Conservation (phyloP, 106 monocot genomes). For the Dendrobium officinale region DNA sequence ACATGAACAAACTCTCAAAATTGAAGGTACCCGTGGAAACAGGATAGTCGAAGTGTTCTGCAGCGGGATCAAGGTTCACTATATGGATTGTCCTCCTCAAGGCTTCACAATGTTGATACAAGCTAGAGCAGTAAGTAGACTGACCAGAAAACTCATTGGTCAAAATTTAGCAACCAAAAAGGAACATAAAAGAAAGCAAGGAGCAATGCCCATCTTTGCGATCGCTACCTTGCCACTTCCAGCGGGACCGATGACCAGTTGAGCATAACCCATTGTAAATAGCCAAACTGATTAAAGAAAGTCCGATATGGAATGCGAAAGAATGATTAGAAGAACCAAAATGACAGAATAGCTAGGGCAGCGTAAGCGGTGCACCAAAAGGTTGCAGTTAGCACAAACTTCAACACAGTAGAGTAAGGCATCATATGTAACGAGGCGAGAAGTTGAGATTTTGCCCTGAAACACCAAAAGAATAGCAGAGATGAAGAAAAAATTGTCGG, state of each 20-base stretch:
- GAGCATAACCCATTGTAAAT: constrained; percentile 71
- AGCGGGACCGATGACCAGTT: constrained; percentile 93
- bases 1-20: neutral
- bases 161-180: neutral
- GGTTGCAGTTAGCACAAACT: constrained; percentile 22
- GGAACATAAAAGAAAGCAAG: neutral
- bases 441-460: neutral
- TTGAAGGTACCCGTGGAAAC: constrained; percentile 53
- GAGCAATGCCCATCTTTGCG: neutral
- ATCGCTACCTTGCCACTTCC: constrained; percentile 79
- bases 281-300: constrained; percentile 6
- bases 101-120: constrained; percentile 73
- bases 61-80: constrained; percentile 95
- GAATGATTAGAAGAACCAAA: constrained; percentile 10
- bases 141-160: constrained; percentile 8
- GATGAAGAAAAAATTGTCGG: neutral
- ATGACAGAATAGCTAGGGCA: constrained; percentile 14
- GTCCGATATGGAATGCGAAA: neutral
- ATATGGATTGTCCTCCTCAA: constrained; percentile 60
- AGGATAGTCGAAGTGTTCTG: constrained; percentile 79
- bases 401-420: constrained; percentile 12
- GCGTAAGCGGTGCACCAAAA: constrained; percentile 44
- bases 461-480: neutral
- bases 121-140: constrained; percentile 93
- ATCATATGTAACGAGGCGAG: neutral